Percentiles rank a stretch among this genome's conserved stretches.
Evolutionary conservation across 768 basidiomycete species (phyloP).

Genomic region (Rhizopogon rudus): DNA sequence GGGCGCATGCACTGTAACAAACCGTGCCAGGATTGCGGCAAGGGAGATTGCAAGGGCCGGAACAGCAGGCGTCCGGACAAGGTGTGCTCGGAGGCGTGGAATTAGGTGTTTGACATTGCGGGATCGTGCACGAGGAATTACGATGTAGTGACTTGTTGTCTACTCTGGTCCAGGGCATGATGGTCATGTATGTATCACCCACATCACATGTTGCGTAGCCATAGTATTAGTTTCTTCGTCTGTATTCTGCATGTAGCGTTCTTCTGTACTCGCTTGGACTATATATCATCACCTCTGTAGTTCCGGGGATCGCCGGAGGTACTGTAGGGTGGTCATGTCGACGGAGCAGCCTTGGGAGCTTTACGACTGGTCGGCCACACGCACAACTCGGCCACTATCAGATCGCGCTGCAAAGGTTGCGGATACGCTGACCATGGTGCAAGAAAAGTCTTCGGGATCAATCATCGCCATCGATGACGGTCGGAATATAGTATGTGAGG

Average conservation of each 20-base stretch:
- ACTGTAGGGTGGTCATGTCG: too few species aligned
- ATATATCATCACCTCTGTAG: background rate
- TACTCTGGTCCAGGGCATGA: background rate
- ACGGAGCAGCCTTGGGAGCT: background rate
- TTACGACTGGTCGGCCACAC: background rate
- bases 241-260: background rate
- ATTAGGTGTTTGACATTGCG: conserved; percentile 6
- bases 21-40: conserved; percentile 80
- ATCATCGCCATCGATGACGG: conserved; percentile 55
- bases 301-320: background rate
- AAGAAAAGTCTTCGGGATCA: conserved; percentile 3
- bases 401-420: background rate
- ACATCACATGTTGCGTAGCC: background rate
- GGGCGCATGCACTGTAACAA: conserved; percentile 70
- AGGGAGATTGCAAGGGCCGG: conserved; percentile 70
- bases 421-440: background rate
- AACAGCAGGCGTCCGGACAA: conserved; percentile 77
- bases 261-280: background rate
- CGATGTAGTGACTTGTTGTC: background rate
- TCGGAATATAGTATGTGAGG: conserved; percentile 85
- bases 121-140: background rate
- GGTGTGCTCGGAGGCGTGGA: conserved; percentile 59
- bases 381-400: background rate
- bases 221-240: background rate
- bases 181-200: background rate